A percentile compares a stretch with the other conserved stretches of the same genome.
phyloP scores from a whole-genome alignment of 805 yeast species.

The Cyberlindnera meyerae region DNA sequence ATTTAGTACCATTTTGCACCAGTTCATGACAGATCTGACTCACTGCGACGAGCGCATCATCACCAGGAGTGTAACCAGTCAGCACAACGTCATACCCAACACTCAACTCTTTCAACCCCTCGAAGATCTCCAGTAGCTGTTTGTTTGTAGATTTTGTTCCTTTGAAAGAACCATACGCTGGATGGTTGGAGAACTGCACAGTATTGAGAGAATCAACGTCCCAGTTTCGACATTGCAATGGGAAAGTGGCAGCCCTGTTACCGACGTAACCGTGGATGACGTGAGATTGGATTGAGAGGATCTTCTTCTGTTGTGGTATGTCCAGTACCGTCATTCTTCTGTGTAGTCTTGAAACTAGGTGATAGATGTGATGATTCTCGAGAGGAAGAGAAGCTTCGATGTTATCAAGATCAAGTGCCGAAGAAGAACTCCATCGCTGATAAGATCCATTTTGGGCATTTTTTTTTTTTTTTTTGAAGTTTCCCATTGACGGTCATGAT shows the following conservation, averaged over 20 bases:
- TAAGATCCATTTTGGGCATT: too few relatives aligned
- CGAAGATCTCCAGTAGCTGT: conserved; percentile 43
- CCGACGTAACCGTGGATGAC: conserved; percentile 97
- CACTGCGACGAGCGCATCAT: conserved; percentile 48
- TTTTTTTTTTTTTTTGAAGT: too few relatives aligned
- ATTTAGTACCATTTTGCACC: conserved; percentile 33
- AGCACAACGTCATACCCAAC: conserved; percentile 59
- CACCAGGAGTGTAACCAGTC: conserved; percentile 76
- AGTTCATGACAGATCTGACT: conserved; percentile 35
- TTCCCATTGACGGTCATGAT: too few relatives aligned
- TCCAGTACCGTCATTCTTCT: background rate
- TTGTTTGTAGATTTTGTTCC: conserved; percentile 50
- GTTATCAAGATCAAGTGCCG: too few relatives aligned
- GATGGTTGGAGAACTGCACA: conserved; percentile 86
- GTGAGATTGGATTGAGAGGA: conserved; percentile 74
- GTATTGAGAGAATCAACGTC: conserved; percentile 88
- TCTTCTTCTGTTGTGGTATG: conserved; percentile 11
- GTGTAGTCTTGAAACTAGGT: too few relatives aligned
- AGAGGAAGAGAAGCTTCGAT: too few relatives aligned
- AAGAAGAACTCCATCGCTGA: too few relatives aligned
- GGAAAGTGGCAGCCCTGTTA: conserved; percentile 84
- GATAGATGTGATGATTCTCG: too few relatives aligned
- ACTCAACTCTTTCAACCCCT: conserved; percentile 49
- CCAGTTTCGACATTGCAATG: conserved; percentile 84
- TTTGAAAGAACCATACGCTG: conserved; percentile 70